phyloP scores from a whole-genome alignment of 495 filamentous ascomycete genomes.

The Hypoxylon cercidicola region DNA sequence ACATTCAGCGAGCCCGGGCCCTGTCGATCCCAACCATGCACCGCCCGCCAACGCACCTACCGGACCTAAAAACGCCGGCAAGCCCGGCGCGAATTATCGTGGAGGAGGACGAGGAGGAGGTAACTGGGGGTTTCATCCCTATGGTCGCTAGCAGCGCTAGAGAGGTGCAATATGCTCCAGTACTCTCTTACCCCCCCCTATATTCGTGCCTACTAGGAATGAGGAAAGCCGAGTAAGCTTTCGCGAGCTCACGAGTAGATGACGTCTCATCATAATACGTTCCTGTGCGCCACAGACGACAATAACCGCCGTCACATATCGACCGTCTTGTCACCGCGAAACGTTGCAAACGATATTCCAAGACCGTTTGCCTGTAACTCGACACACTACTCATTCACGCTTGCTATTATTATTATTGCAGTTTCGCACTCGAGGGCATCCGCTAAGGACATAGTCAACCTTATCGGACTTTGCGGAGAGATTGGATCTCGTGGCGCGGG shows the following conservation, averaged over 20 bases:
- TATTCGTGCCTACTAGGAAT: constrained; percentile 8
- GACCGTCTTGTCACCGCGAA: constrained; percentile 4
- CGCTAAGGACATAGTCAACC: constrained; percentile 15
- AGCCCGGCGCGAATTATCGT: constrained; percentile 92
- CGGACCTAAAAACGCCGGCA: constrained; percentile 94
- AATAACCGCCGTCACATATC: constrained; percentile 6
- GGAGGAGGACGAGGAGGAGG: constrained; percentile 89
- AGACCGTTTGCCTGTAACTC: constrained; percentile 41
- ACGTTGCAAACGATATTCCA: constrained; percentile 27
- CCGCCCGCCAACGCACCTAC: constrained; percentile 95
- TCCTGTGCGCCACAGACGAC: constrained; percentile 7
- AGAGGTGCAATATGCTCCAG: background rate
- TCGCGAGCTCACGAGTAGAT: constrained; percentile 33
- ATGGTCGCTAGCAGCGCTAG: constrained; percentile 53
- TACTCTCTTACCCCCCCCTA: background rate
- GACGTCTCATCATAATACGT: constrained; percentile 15
- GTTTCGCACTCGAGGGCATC: constrained; percentile 16
- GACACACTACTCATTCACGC: constrained; percentile 27
- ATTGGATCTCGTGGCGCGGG: background rate
- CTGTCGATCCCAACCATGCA: constrained; percentile 60
- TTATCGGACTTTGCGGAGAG: constrained; percentile 14
- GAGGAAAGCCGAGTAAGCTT: constrained; percentile 15
- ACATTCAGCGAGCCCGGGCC: constrained; percentile 49
- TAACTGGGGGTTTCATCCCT: constrained; percentile 82
- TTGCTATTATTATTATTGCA: constrained; percentile 9